A percentile compares a stretch with the other conserved stretches of the same genome.
These are phyloP conservation scores for Rhododendron henanense DNA, from an alignment of 148 eudicot genomes.

Conservation along the genomic window DNA sequence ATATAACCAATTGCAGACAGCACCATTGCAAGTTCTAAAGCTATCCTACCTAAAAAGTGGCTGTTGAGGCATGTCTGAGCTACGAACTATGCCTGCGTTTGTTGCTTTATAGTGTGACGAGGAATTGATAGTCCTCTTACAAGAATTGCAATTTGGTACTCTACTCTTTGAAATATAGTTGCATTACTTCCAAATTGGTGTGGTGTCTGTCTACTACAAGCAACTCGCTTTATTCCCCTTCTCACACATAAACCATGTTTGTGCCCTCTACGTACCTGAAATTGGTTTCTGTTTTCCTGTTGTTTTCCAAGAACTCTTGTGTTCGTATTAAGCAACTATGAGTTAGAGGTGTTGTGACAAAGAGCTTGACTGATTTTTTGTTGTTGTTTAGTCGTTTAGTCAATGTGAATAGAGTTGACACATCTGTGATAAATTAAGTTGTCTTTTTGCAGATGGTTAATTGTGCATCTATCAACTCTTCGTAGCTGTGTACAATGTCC, in stretches of 20 bases:
- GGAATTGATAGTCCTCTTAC: background rate
- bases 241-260: background rate
- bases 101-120: background rate
- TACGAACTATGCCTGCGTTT: background rate
- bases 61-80: background rate
- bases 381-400: background rate
- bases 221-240: background rate
- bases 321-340: background rate
- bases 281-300: background rate
- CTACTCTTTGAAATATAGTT: background rate
- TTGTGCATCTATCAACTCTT: conserved; percentile 30
- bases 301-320: background rate
- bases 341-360: background rate
- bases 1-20: background rate
- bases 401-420: background rate
- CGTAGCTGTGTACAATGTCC: conserved; percentile 48
- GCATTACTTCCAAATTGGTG: background rate
- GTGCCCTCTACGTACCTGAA: background rate
- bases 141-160: background rate
- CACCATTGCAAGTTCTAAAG: background rate
- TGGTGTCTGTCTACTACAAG: background rate
- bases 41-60: background rate
- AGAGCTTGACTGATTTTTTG: background rate
- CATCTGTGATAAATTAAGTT: background rate
- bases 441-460: conserved; percentile 35